Percentiles rank a stretch among this genome's conserved stretches.
phyloP scores from a whole-genome alignment of 164 flowering plant genomes.

The Pachysandra terminalis region DNA sequence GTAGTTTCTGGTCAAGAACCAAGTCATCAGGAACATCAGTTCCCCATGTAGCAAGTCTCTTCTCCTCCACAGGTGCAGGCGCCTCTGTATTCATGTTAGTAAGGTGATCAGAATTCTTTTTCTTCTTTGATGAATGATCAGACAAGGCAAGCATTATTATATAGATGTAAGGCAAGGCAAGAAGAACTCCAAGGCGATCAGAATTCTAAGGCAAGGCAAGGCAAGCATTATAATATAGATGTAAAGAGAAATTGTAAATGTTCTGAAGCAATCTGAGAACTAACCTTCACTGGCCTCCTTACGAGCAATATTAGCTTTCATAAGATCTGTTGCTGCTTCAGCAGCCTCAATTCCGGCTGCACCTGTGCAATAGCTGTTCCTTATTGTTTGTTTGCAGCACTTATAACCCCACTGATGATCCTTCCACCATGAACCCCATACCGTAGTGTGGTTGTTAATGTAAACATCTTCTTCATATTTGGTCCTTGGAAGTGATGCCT shows the following conservation, averaged over 20 bases:
- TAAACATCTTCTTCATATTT: conserved; percentile 91
- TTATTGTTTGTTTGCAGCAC: conserved; percentile 74
- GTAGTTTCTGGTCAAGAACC: conserved; percentile 63
- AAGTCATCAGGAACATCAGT: conserved; percentile 80
- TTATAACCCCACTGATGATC: conserved; percentile 97
- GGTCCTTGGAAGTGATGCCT: conserved; percentile 65
- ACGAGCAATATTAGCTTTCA: conserved; percentile 80
- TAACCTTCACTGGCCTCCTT: conserved; percentile 75
- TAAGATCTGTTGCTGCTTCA: conserved; percentile 70
- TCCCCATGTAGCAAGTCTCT: conserved; percentile 82
- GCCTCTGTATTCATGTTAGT: conserved; percentile 35
- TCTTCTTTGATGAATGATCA: no score
- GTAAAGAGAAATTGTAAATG: background rate
- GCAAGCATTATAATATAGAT: no score
- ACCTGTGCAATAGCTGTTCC: conserved; percentile 91
- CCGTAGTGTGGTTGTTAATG: conserved; percentile 79
- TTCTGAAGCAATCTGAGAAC: conserved; percentile 1
- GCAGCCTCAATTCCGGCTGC: conserved; percentile 89
- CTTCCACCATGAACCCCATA: conserved; percentile 99
- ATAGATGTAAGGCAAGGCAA: background rate
- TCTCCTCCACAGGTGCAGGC: conserved; percentile 53
- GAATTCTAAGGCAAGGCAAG: no score
- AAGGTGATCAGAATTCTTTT: background rate
- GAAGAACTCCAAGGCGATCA: background rate
- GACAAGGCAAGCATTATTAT: background rate